Evolutionary conservation across 768 basidiomycete species (phyloP), one percentile per base, ranked within the genome.

Genomic region (Amanita rubescens): DNA sequence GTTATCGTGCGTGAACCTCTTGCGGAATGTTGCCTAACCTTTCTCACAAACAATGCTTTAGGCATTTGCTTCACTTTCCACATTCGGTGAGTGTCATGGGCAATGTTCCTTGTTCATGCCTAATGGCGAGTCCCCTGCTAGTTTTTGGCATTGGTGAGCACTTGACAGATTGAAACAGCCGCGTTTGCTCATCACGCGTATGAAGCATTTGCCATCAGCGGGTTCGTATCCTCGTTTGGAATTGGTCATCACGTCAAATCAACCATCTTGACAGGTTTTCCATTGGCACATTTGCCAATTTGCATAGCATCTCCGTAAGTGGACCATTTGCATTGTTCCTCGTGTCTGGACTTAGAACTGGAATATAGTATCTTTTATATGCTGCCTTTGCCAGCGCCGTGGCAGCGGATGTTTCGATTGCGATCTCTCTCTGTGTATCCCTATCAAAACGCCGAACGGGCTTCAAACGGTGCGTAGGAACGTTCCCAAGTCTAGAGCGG

Each of bases 321-420:
- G n/a, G n/a, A n/a, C n/a, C n/a, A n/a, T n/a, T n/a, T n/a, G n/a
- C n/a, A n/a, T n/a, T n/a, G n/a, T n/a, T 24, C 15, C 15, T 27
- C 24, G n/a, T n/a, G 24, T 11, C 10, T 11, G 11, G 22, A 14
- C 22, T 11, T 25, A 15, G 14, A 45, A 30, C 15, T 5, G 3
- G 9, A 12, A 25, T 25, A 42, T 24, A 68, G 69, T 66, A 63
- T 54, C 58, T 68, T 12, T 55, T 72, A 45, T 70, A 71, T 49
- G 57, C 57, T 6, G 62, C 67, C 4, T 58, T 71, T 2, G 66
- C 61, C 30, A 62, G 64, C 34, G 73, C 70, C 4, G 72, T 76
- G 2, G 62, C 65, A 19, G 72, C 74, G 2, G 75, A 78, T 51
- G 57, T 69, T 19, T 44, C 71, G 10, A 74, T 78, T 47, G 68